phyloP scores from a whole-genome alignment of 139 green algal genomes.

The Auxenochlorella protothecoides region DNA sequence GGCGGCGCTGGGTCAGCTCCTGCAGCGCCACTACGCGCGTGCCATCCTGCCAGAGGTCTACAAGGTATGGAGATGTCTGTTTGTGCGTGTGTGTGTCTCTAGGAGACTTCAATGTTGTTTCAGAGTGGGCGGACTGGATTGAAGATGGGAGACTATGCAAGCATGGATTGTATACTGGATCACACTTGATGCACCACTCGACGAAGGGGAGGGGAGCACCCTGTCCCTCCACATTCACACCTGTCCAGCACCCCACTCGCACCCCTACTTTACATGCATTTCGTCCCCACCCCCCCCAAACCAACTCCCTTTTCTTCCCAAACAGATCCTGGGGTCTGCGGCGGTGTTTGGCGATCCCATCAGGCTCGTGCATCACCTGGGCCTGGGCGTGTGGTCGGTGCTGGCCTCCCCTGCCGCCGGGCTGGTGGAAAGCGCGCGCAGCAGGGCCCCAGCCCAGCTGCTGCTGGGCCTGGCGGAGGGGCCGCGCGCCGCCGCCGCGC shows the following conservation, averaged over 20 bases:
- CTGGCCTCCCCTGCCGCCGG: conserved; percentile 28
- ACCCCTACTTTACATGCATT: no score
- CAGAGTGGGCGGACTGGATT: no score
- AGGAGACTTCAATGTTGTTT: no score
- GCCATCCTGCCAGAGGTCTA: conserved; percentile 48
- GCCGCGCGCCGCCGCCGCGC: conserved; percentile 16
- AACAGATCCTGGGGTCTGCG: conserved; percentile 28
- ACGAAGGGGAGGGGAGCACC: no score
- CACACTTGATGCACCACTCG: no score
- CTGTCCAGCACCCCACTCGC: no score
- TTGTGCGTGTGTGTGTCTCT: no score
- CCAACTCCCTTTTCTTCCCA: no score
- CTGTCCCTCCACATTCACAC: no score
- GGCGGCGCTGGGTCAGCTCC: conserved; percentile 43
- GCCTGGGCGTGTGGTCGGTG: conserved; percentile 38
- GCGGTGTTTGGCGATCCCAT: conserved; percentile 40
- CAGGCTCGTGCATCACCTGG: conserved; percentile 38
- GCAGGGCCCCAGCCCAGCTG: conserved; percentile 14
- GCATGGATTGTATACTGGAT: no score
- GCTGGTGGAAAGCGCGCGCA: conserved; percentile 26
- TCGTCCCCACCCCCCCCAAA: no score
- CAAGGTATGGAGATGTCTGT: conserved; percentile 19
- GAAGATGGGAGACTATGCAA: no score
- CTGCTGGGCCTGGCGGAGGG: conserved; percentile 24
- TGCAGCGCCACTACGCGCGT: conserved; percentile 51